phyloP scores from a whole-genome alignment of 1,284 basidiomycete species.

The Xerocomus amazonicus region DNA sequence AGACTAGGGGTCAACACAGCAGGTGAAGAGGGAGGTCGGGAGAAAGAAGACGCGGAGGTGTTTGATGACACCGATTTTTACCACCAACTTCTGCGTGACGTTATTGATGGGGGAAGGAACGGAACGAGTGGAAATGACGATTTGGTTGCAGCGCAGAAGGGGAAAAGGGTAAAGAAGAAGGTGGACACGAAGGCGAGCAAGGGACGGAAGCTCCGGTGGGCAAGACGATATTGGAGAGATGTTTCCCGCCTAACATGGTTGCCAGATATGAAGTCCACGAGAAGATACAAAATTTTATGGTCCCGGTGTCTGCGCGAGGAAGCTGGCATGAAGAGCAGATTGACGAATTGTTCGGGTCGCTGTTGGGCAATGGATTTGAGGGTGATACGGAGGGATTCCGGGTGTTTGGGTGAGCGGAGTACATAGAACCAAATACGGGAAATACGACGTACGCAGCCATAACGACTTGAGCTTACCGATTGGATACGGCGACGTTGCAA shows the following conservation, averaged over 20 bases:
- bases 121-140: constrained; percentile 44
- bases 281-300: constrained; percentile 93
- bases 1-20: constrained; percentile 38
- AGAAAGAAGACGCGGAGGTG: constrained; percentile 47
- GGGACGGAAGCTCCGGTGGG: constrained; percentile 78
- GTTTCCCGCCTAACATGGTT: constrained; percentile 10
- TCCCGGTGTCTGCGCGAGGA: constrained; percentile 67
- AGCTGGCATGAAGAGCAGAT: constrained; percentile 92
- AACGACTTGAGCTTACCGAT: not conserved
- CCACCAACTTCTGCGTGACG: constrained; percentile 81
- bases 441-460: constrained; percentile 9
- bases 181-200: constrained; percentile 95
- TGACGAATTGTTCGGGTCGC: constrained; percentile 84
- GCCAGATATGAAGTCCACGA: constrained; percentile 86
- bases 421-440: constrained; percentile 30
- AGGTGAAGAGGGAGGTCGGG: constrained; percentile 24
- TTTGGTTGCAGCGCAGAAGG: constrained; percentile 65
- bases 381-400: constrained; percentile 41
- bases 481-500: not conserved
- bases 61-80: constrained; percentile 94
- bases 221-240: constrained; percentile 7
- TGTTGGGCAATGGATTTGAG: constrained; percentile 72
- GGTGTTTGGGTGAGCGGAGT: constrained; percentile 49
- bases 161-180: constrained; percentile 70
- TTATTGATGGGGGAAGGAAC: constrained; percentile 70